Evolutionary conservation across 345 rosid species (phyloP).

Genomic region (Murraya paniculata): DNA sequence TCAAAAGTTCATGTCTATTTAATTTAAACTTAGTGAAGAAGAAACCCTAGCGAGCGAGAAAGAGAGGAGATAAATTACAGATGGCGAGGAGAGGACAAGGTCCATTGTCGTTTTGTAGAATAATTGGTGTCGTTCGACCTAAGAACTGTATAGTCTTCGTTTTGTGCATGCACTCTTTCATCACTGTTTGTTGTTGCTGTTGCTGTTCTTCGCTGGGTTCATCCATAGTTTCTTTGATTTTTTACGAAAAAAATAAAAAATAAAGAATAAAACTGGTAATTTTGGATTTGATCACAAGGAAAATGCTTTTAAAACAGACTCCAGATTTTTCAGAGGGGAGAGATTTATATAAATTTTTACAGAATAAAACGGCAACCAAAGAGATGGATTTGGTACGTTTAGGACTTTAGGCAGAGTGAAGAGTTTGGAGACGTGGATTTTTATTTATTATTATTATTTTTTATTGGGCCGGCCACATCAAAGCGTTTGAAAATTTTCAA

Average conservation of each 20-base stretch:
- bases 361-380: background rate
- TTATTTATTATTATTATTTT: background rate
- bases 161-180: constrained; percentile 61
- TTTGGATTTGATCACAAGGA: background rate
- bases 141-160: constrained; percentile 81
- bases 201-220: constrained; percentile 28
- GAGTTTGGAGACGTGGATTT: constrained; percentile 4
- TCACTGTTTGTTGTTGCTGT: constrained; percentile 17
- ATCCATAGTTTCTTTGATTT: constrained; percentile 1
- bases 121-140: constrained; percentile 80
- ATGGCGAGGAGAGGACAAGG: constrained; percentile 98
- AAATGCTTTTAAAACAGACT: background rate
- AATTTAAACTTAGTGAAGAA: background rate
- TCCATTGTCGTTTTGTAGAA: constrained; percentile 97
- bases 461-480: constrained; percentile 1
- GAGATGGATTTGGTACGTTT: background rate
- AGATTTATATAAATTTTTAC: background rate
- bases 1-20: background rate
- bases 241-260: too few relatives aligned
- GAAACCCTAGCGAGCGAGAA: constrained; percentile 28
- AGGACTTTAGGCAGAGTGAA: background rate
- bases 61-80: constrained; percentile 41
- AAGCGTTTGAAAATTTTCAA: background rate
- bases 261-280: background rate
- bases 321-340: background rate